Conservation (phyloP, 225 moss, liverwort and hornwort species). For the Ulota crispa region DNA sequence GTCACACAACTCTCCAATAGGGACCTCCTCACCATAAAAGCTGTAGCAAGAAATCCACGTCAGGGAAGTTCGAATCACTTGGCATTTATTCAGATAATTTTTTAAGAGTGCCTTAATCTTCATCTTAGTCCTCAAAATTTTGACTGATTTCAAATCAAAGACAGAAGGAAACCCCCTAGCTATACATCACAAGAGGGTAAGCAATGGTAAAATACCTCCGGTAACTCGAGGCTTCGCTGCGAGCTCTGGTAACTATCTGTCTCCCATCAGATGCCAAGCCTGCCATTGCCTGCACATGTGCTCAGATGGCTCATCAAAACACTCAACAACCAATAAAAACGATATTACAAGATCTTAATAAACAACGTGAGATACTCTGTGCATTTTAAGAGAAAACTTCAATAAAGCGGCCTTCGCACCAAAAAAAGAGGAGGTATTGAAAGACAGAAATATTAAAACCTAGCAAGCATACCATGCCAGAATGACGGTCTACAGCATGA, state of each 20-base stretch:
- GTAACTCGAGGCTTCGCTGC: conserved; percentile 71
- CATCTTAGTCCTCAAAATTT: neutral
- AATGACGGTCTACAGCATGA: conserved; percentile 88
- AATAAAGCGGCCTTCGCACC: neutral
- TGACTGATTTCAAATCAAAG: neutral
- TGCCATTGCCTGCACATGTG: conserved; percentile 69
- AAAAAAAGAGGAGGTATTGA: neutral
- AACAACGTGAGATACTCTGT: neutral
- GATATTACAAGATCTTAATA: neutral
- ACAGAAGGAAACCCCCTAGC: neutral
- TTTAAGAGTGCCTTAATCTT: conserved; percentile 1
- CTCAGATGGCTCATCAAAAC: neutral
- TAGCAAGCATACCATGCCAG: conserved; percentile 70
- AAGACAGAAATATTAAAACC: neutral
- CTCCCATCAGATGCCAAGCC: conserved; percentile 92
- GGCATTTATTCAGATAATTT: neutral
- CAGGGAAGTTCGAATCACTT: neutral
- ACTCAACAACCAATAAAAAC: neutral
- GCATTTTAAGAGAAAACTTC: neutral
- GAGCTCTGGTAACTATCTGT: conserved; percentile 81
- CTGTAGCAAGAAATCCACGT: conserved; percentile 40
- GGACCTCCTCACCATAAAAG: conserved; percentile 86
- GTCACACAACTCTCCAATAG: conserved; percentile 83
- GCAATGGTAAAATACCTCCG: conserved; percentile 43
- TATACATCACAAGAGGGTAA: neutral